A percentile compares a stretch with the other conserved stretches of the same genome.
These are phyloP conservation scores for Fusarium napiforme DNA, from an alignment of 2,329 filamentous ascomycete species.

Conservation along the genomic window DNA sequence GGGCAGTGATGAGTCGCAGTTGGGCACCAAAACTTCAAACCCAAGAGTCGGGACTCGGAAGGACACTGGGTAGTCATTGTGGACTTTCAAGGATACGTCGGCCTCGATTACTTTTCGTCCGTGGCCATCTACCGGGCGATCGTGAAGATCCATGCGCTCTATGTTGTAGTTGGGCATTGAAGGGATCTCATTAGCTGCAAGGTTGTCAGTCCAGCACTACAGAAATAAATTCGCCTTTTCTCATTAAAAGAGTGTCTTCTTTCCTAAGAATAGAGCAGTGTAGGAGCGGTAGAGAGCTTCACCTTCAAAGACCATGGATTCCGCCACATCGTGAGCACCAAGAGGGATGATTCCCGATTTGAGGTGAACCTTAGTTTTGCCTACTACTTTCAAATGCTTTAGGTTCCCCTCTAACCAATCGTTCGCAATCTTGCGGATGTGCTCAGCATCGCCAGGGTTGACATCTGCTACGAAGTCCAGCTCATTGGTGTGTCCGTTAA, in stretches of 20 bases:
- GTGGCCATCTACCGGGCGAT: constrained; percentile 65
- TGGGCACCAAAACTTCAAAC: constrained; percentile 87
- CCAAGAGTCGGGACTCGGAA: constrained; percentile 81
- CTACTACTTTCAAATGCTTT: constrained; percentile 75
- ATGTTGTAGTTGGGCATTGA: constrained; percentile 85
- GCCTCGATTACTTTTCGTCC: constrained; percentile 77
- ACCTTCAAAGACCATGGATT: constrained; percentile 86
- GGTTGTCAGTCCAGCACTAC: constrained; percentile 46
- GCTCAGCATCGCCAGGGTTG: constrained; percentile 78
- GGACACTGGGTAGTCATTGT: constrained; percentile 82
- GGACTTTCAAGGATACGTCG: constrained; percentile 77
- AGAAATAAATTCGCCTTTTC: constrained; percentile 33
- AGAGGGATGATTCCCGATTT: constrained; percentile 83
- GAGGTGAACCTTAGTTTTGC: constrained; percentile 77
- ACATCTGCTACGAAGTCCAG: constrained; percentile 85
- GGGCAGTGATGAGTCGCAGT: constrained; percentile 77
- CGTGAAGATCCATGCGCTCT: constrained; percentile 80
- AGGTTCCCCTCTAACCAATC: constrained; percentile 88
- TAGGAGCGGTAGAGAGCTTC: constrained; percentile 74
- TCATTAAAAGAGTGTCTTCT: constrained; percentile 60
- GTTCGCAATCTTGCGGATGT: constrained; percentile 82
- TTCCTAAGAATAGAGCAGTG: constrained; percentile 69
- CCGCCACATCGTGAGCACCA: constrained; percentile 78
- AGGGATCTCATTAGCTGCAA: constrained; percentile 75
- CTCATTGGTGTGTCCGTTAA: constrained; percentile 79